These are phyloP conservation scores for Anthostomella pinea DNA, from an alignment of 2,329 filamentous ascomycete genomes.

Conservation along the genomic window DNA sequence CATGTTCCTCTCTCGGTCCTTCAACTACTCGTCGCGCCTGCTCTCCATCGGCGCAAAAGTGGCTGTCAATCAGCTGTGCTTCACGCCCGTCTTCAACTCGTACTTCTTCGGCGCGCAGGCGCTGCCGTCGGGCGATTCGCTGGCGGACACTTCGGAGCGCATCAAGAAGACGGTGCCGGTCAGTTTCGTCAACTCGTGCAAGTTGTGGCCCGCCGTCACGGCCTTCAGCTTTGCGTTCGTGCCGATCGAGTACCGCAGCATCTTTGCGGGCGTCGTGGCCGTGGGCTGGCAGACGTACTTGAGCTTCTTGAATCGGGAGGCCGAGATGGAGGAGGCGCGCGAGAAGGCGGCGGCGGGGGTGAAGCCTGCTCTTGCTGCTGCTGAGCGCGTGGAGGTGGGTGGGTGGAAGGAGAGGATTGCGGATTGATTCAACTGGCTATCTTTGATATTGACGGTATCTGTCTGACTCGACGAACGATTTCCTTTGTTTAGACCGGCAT, in stretches of 20 bases:
- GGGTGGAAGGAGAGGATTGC: no score
- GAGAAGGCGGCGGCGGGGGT: no score
- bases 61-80: conserved; percentile 72
- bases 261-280: conserved; percentile 76
- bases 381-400: no score
- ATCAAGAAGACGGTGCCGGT: conserved; percentile 73
- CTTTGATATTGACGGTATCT: no score
- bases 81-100: conserved; percentile 79
- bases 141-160: conserved; percentile 64
- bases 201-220: conserved; percentile 85
- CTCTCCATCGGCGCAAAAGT: conserved; percentile 76
- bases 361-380: no score
- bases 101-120: conserved; percentile 84
- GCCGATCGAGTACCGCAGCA: conserved; percentile 71
- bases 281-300: conserved; percentile 94
- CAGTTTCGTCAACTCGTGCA: conserved; percentile 75
- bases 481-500: no score
- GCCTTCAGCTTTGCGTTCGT: conserved; percentile 87
- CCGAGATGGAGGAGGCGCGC: conserved; percentile 55
- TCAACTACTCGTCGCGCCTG: conserved; percentile 76
- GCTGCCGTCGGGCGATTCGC: conserved; percentile 64
- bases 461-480: no score
- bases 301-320: conserved; percentile 72
- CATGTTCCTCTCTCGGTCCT: conserved; percentile 73
- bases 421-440: no score